Percentiles rank a stretch among this genome's conserved stretches.
Evolutionary conservation across 2,329 filamentous ascomycete genomes (phyloP).

Genomic region (Thelonectria blattea): DNA sequence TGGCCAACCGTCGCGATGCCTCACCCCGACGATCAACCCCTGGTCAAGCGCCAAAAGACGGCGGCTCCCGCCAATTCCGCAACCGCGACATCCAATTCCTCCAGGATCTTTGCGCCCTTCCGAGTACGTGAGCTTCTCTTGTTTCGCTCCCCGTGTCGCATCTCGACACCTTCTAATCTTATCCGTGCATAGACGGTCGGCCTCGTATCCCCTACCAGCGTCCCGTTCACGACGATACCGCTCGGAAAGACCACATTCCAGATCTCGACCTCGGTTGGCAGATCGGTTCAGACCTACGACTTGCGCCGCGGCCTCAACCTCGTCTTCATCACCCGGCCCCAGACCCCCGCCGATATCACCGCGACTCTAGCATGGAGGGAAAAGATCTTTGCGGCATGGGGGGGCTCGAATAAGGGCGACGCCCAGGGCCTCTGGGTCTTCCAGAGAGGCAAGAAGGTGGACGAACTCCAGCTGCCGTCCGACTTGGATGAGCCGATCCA

Average conservation of each 20-base stretch:
- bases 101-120: slow-evolving; percentile 91
- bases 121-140: slow-evolving; percentile 64
- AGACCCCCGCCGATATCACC: slow-evolving; percentile 85
- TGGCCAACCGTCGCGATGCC: slow-evolving; percentile 52
- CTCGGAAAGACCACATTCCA: slow-evolving; percentile 96
- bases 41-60: slow-evolving; percentile 78
- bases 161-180: not conserved
- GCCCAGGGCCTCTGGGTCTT: slow-evolving; percentile 84
- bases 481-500: slow-evolving; percentile 74
- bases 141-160: not conserved
- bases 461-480: slow-evolving; percentile 71
- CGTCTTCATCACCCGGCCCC: slow-evolving; percentile 89
- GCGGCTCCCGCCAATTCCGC: slow-evolving; percentile 44
- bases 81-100: slow-evolving; percentile 57
- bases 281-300: slow-evolving; percentile 94
- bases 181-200: slow-evolving; percentile 74
- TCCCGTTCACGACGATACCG: slow-evolving; percentile 88
- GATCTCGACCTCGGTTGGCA: slow-evolving; percentile 92
- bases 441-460: slow-evolving; percentile 85
- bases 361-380: slow-evolving; percentile 89
- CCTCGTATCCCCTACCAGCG: slow-evolving; percentile 85
- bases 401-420: slow-evolving; percentile 59
- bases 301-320: slow-evolving; percentile 87
- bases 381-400: slow-evolving; percentile 89
- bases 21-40: slow-evolving; percentile 65